A percentile compares a stretch with the other conserved stretches of the same genome.
Conservation (phyloP, 805 yeast species). For the Kodamaea sagamina region DNA sequence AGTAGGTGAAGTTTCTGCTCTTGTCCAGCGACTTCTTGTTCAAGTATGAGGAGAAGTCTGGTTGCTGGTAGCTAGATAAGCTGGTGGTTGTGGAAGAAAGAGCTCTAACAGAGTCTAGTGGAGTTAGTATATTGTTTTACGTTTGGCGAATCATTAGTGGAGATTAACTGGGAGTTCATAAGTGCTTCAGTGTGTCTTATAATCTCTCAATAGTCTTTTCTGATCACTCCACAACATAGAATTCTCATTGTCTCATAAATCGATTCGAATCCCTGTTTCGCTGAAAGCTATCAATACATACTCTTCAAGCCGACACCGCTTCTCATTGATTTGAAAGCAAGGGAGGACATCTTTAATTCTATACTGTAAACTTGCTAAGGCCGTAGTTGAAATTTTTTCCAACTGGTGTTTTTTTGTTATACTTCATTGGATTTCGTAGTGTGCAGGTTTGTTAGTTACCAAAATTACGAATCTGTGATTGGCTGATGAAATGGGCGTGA, state of each 20-base stretch:
- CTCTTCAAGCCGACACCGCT: conserved; percentile 43
- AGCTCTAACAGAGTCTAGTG: conserved; percentile 44
- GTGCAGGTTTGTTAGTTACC: conserved; percentile 11
- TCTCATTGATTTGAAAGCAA: conserved; percentile 49
- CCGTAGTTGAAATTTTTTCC: conserved; percentile 13
- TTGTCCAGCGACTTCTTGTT: conserved; percentile 71
- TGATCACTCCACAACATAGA: no score
- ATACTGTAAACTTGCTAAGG: conserved; percentile 8
- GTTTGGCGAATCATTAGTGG: not conserved
- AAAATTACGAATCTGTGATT: conserved; percentile 12
- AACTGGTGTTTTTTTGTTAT: conserved; percentile 11
- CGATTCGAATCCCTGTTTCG: not conserved
- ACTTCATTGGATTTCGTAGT: conserved; percentile 6
- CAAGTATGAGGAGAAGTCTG: conserved; percentile 82
- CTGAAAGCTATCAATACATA: conserved; percentile 21
- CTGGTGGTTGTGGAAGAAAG: conserved; percentile 52
- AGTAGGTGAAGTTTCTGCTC: conserved; percentile 83
- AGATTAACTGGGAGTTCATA: no score
- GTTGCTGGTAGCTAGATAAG: conserved; percentile 84
- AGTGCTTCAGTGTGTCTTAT: no score
- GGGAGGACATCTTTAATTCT: conserved; percentile 33
- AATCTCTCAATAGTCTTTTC: no score
- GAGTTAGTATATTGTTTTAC: conserved; percentile 16
- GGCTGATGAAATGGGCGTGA: conserved; percentile 5
- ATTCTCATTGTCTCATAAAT: no score